Conservation (phyloP, 2,329 filamentous ascomycete genomes). For the Pseudocercospora pini-densiflorae region DNA sequence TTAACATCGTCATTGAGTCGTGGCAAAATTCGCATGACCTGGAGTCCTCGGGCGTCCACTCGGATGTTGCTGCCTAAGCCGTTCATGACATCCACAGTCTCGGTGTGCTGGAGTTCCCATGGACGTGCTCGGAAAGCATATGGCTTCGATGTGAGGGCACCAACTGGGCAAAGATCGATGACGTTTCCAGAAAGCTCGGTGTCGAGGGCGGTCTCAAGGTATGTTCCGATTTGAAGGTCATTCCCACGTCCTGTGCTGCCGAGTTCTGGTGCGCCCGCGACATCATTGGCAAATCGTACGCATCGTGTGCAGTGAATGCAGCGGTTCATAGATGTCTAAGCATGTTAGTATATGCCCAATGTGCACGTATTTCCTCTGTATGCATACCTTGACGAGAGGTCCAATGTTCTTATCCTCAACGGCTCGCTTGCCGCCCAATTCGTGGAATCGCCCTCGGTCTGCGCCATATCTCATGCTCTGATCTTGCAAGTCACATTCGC, state of each 20-base stretch:
- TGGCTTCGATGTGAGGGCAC: constrained; percentile 94
- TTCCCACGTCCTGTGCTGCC: constrained; percentile 95
- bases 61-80: constrained; percentile 93
- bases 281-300: constrained; percentile 95
- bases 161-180: constrained; percentile 97
- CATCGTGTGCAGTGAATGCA: constrained; percentile 99
- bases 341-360: constrained; percentile 20
- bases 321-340: constrained; percentile 93
- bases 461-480: constrained; percentile 99
- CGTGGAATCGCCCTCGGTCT: constrained; percentile 95
- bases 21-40: constrained; percentile 94
- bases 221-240: constrained; percentile 97
- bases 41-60: constrained; percentile 87
- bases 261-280: constrained; percentile 93
- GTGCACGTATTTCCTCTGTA: not conserved
- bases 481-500: constrained; percentile 98
- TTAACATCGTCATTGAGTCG: constrained; percentile 97
- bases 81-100: constrained; percentile 93
- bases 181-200: constrained; percentile 96
- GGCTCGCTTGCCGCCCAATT: constrained; percentile 91
- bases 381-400: constrained; percentile 77
- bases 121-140: constrained; percentile 96
- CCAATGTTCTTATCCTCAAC: constrained; percentile 99
- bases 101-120: constrained; percentile 96
- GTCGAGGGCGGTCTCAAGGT: constrained; percentile 91